Conservation (phyloP, 164 flowering plant species). For the Macadamia tetraphylla region DNA sequence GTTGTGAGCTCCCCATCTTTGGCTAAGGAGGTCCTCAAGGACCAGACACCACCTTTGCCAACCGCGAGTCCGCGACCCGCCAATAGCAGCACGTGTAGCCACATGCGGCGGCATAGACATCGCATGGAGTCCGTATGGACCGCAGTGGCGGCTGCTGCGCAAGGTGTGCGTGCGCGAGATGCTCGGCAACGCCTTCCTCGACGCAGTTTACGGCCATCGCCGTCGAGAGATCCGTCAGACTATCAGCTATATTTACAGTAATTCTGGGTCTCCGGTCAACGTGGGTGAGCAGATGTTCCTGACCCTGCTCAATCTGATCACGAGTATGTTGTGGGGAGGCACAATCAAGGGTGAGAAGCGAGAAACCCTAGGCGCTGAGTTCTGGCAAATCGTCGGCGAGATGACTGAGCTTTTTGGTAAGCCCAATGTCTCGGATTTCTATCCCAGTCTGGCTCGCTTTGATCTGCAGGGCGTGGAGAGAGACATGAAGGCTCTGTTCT, state of each 20-base stretch:
- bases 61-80: slow-evolving; percentile 16
- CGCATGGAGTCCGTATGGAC: slow-evolving; percentile 6
- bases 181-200: slow-evolving; percentile 8
- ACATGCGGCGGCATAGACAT: slow-evolving; percentile 6
- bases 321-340: too few species aligned
- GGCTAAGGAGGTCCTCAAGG: slow-evolving; percentile 8
- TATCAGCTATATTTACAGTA: not conserved
- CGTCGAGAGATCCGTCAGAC: slow-evolving; percentile 2
- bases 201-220: slow-evolving; percentile 1
- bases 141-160: slow-evolving; percentile 9
- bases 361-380: too few species aligned
- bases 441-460: slow-evolving; percentile 36
- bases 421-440: too few species aligned
- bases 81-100: not conserved
- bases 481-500: slow-evolving; percentile 17
- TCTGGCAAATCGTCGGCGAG: too few species aligned
- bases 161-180: slow-evolving; percentile 12
- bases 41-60: slow-evolving; percentile 10
- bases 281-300: slow-evolving; percentile 10
- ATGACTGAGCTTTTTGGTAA: too few species aligned
- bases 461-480: slow-evolving; percentile 48
- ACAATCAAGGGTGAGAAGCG: too few species aligned
- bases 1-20: too few species aligned
- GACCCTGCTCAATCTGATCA: not conserved
- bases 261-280: slow-evolving; percentile 5